A percentile compares a stretch with the other conserved stretches of the same genome.
These are phyloP conservation scores for Vitis labrusca DNA, from an alignment of 164 flowering plant species.

Conservation along the genomic window DNA sequence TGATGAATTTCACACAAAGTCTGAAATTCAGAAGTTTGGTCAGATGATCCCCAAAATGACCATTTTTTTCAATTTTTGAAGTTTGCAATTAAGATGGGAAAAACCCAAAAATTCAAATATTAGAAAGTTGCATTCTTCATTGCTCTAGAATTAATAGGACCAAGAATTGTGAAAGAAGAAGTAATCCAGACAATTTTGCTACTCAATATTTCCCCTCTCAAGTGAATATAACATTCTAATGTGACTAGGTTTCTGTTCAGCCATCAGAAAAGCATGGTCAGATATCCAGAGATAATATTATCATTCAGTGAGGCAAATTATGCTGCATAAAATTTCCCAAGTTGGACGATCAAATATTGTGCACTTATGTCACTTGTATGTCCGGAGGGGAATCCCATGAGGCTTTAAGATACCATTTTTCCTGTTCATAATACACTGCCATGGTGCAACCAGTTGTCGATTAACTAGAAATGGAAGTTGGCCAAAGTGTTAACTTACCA, in stretches of 20 bases:
- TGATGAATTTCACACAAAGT: background rate
- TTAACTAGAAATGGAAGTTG: too few relatives aligned
- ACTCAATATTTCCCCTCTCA: background rate
- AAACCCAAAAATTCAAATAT: too few relatives aligned
- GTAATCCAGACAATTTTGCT: background rate
- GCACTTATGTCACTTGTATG: background rate
- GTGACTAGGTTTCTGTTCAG: background rate
- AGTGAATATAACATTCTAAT: background rate
- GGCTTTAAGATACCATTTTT: background rate
- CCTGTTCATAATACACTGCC: background rate
- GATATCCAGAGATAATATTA: background rate
- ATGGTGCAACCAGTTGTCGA: too few relatives aligned
- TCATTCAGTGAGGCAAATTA: background rate
- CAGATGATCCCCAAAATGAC: too few relatives aligned
- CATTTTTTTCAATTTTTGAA: too few relatives aligned
- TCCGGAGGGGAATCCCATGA: too few relatives aligned
- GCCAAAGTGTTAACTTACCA: constrained; percentile 22
- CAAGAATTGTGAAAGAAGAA: too few relatives aligned
- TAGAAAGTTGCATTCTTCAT: too few relatives aligned
- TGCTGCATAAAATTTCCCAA: background rate
- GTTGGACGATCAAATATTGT: background rate
- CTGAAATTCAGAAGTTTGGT: too few relatives aligned
- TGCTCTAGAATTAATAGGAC: too few relatives aligned
- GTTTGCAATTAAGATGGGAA: too few relatives aligned
- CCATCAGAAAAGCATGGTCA: background rate